Evolutionary conservation across 2,329 filamentous ascomycete genomes (phyloP), one percentile per base, ranked within the genome.

Genomic region (Pseudogymnoascus sp.): DNA sequence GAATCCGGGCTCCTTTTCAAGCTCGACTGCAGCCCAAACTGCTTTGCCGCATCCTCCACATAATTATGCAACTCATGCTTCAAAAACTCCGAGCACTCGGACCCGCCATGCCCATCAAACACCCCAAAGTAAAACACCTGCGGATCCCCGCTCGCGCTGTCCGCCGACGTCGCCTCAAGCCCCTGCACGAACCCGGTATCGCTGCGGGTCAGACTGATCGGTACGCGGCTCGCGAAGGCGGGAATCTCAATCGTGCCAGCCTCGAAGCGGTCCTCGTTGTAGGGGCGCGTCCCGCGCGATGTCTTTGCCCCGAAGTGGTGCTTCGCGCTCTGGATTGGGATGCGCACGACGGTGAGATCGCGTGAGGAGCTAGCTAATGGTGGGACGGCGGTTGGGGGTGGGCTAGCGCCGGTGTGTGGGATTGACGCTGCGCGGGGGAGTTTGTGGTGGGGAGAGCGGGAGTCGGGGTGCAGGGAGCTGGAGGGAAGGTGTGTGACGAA

Each of bases 101-200:
- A 83, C 19, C 94, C 94, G 8, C 94, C 94, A 76, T 99, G 94
- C 2, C 94, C 94, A 75, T 99, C 94, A 71, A 97, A 99, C 1
- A 97, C 87, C 1, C 85, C 92, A 80, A 97, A 99, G 75, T 97
- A 99, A 75, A 99, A 99, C 35, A 97, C 88, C 73, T 97, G 93
- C 1, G 93, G 93, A 72, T 97, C 93, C 2, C 93, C 93, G 66
- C 85, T 89, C 1, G 89, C 85, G 66, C 87, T 89, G 63, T 90
- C 89, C 5, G 91, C 90, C 8, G 81, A 84, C 23, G 83, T 90
- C 59, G 83, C 86, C 75, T 85, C 85, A 65, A 79, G 83, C 23
- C 61, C 60, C 49, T 58, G 68, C 3, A 38, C 38, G 30, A 65
- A 66, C 65, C 63, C 16, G 59, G 64, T 14, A 60, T 38, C 52